Evolutionary conservation across 495 filamentous ascomycete genomes (phyloP), one percentile per base, ranked within the genome.

Genomic region (Trichoderma erinaceum): DNA sequence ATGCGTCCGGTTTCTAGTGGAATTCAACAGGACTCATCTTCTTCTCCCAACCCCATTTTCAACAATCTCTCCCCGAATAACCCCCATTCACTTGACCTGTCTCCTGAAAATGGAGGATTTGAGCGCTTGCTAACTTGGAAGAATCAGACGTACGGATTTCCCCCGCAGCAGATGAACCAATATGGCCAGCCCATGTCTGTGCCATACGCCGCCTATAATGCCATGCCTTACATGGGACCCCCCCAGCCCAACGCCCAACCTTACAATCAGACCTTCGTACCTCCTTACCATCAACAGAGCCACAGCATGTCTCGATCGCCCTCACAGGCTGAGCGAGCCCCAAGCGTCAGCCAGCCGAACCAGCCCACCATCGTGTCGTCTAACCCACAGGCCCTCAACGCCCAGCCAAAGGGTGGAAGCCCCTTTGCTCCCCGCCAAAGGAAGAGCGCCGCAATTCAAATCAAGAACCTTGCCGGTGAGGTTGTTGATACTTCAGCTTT

Each of bases 291-390:
- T 80, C 81, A 61, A 83, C 86, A 75, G 79, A 87, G 25, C 80
- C 88, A 68, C 35, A 68, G 38, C 12, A 91, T 97, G 86, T 94
- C 92, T 10, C 89, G 93, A 72, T 90, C 87, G 64, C 86, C 91
- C 4, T 97, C 93, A 8, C 90, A 95, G 74, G 80, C 89, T 27
- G 75, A 95, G 71, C 87, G 92, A 66, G 92, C 93, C 12, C 94
- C 93, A 27, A 93, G 90, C 77, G 84, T 93, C 63, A 86, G 89
- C 48, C 91, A 90, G 71, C 83, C 83, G 23, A 72, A 44, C 64
- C 80, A 81, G 69, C 82, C 83, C 27, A 76, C 77, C 29, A 75
- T 82, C 68, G 73, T 79, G 27, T 82, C 82, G 0, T 74, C 78
- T 18, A 75, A 77, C 64, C 73, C 85, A 81, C 71, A 87, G 82